These are phyloP conservation scores for Aotearoamyces nothofagi DNA, from an alignment of 2,329 filamentous ascomycete species.

Conservation along the genomic window DNA sequence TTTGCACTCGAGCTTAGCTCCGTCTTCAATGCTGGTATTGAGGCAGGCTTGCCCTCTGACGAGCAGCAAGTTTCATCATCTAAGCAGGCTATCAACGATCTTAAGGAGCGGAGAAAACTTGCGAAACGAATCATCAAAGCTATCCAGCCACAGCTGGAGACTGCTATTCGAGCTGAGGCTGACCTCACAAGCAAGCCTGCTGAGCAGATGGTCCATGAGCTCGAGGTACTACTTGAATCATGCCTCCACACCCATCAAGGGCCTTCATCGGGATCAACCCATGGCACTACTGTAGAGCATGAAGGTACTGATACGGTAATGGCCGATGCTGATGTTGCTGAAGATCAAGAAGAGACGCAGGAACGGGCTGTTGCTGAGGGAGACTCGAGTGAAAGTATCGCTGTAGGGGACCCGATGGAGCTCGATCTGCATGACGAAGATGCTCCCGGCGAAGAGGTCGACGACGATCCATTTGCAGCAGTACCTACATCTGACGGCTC, in stretches of 20 bases:
- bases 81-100: conserved; percentile 37
- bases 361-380: conserved; percentile 20
- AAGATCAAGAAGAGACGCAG: conserved; percentile 4
- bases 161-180: conserved; percentile 65
- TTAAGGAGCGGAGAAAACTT: conserved; percentile 69
- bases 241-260: conserved; percentile 34
- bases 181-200: conserved; percentile 58
- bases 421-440: conserved; percentile 20
- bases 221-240: conserved; percentile 58
- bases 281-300: conserved; percentile 19
- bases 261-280: conserved; percentile 26
- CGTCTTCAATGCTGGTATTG: conserved; percentile 35
- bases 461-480: conserved; percentile 4
- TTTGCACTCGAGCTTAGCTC: conserved; percentile 42
- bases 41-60: conserved; percentile 6
- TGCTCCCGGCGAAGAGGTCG: conserved; percentile 11
- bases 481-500: conserved; percentile 1
- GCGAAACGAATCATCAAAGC: conserved; percentile 80
- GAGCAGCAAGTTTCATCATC: conserved; percentile 19
- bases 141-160: conserved; percentile 63
- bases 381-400: conserved; percentile 6
- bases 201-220: conserved; percentile 54
- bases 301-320: neutral
- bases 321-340: neutral
- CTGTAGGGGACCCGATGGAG: conserved; percentile 19